phyloP scores from a whole-genome alignment of 2,329 filamentous ascomycete species.

The Boeremia exigua region DNA sequence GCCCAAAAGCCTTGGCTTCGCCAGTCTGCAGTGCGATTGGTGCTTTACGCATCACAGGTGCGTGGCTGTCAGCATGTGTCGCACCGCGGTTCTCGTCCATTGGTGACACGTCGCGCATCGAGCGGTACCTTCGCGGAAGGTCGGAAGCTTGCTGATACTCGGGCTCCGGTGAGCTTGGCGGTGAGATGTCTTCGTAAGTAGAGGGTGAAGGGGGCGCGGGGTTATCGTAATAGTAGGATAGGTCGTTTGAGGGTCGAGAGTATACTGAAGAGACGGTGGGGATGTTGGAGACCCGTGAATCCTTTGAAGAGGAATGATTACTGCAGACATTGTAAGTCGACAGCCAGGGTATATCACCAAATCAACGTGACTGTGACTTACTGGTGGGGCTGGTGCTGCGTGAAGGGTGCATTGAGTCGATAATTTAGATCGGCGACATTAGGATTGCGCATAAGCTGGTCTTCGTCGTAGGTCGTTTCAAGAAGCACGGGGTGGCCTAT shows the following conservation, averaged over 20 bases:
- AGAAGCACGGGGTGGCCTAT: conserved; percentile 55
- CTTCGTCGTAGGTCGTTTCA: conserved; percentile 55
- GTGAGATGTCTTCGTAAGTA: conserved; percentile 45
- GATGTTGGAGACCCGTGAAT: conserved; percentile 36
- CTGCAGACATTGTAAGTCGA: conserved; percentile 20
- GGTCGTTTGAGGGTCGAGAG: conserved; percentile 59
- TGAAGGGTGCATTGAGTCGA: conserved; percentile 30
- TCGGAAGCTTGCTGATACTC: conserved; percentile 28
- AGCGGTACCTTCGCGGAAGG: conserved; percentile 37
- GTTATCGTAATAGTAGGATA: conserved; percentile 30
- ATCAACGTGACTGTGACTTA: conserved; percentile 25
- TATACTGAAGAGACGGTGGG: conserved; percentile 64
- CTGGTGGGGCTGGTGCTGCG: conserved; percentile 32
- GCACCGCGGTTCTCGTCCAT: conserved; percentile 45
- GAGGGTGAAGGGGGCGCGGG: conserved; percentile 24
- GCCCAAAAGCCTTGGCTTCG: conserved; percentile 25
- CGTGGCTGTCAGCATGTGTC: conserved; percentile 30
- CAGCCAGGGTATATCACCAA: neutral
- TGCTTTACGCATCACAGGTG: conserved; percentile 45
- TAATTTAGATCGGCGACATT: conserved; percentile 38
- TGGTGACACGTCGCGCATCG: conserved; percentile 49
- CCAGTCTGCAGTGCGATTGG: conserved; percentile 29
- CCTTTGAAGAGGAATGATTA: conserved; percentile 29
- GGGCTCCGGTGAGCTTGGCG: conserved; percentile 48
- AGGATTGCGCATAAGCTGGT: conserved; percentile 49